Evolutionary conservation across 768 basidiomycete genomes (phyloP), one percentile per base, ranked within the genome.

Genomic region (Rhizopogon sp.): DNA sequence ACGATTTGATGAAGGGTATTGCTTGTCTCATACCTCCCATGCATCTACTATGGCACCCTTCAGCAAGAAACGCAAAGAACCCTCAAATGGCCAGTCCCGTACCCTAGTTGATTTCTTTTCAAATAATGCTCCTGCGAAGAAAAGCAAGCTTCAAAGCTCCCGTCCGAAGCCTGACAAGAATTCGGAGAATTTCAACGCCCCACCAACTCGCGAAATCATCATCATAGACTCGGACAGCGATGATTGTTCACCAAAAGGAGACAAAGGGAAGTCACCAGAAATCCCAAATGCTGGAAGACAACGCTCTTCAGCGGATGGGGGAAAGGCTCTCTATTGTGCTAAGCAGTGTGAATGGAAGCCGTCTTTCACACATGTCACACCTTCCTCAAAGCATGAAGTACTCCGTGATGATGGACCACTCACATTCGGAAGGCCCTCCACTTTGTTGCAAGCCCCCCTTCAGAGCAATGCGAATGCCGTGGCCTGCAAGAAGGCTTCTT

Each of bases 181-280:
- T 0, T 37, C 35, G 45, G 35, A 46, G 57, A 51, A 44, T 28
- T 25, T n/a, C 44, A 39, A 47, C 37, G 35, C 53, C 13, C 33
- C 63, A 10, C 37, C 39, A 41, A 46, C 59, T 25, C 50, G 66
- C 58, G 79, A 85, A 58, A 62, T 84, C 58, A 85, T 86, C 45
- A 67, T 85, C 54, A 79, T 87, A 53, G 84, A 86, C 63, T 84
- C 84, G 17, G 84, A 85, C 60, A 77, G 77, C 50, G 83, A 85
- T 28, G 65, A 66, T 3, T 62, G 33, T 8, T 33, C 33, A 31
- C 54, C 35, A 14, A 42, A 20, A n/a, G 46, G 17, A 51, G 40
- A 41, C n/a, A 51, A 46, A 16, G 41, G 41, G 39, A 42, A 47
- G 28, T 7, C 33, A 39, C 31, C n/a, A 14, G 31, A 6, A 46